Percentiles rank a stretch among this genome's conserved stretches.
These are phyloP conservation scores for Euphorbia lathyris DNA, from an alignment of 345 rosid species.

Conservation along the genomic window DNA sequence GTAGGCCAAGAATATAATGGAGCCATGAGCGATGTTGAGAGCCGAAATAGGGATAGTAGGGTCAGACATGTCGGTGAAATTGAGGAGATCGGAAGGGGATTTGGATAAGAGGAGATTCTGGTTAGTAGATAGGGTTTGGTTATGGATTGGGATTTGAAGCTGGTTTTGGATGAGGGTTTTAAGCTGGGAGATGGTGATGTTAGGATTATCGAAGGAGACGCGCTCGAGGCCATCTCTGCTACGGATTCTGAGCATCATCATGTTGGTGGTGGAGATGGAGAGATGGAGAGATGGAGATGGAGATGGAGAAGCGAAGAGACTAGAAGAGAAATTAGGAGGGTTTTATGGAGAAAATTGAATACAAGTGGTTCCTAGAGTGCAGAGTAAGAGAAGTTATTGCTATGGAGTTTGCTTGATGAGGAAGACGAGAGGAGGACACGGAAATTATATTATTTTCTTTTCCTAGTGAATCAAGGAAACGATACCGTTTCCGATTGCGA, in stretches of 20 bases:
- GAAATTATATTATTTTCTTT: background rate
- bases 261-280: background rate
- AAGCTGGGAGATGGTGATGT: slow-evolving; percentile 55
- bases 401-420: slow-evolving; percentile 8
- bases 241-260: slow-evolving; percentile 82
- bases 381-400: background rate
- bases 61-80: slow-evolving; percentile 65
- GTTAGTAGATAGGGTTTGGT: slow-evolving; percentile 74
- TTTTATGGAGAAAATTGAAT: background rate
- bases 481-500: background rate
- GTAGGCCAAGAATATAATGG: slow-evolving; percentile 67
- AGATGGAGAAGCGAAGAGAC: no score
- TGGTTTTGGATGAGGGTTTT: slow-evolving; percentile 72
- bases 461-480: background rate
- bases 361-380: background rate
- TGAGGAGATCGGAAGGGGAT: slow-evolving; percentile 45
- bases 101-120: slow-evolving; percentile 75
- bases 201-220: slow-evolving; percentile 48
- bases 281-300: no score
- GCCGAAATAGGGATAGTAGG: slow-evolving; percentile 52
- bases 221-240: slow-evolving; percentile 97
- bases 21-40: slow-evolving; percentile 66
- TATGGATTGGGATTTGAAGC: slow-evolving; percentile 71
- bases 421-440: slow-evolving; percentile 2
- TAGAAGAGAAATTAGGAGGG: background rate